phyloP scores from a whole-genome alignment of 208 protist genomes.

The Porcisia hertigi region DNA sequence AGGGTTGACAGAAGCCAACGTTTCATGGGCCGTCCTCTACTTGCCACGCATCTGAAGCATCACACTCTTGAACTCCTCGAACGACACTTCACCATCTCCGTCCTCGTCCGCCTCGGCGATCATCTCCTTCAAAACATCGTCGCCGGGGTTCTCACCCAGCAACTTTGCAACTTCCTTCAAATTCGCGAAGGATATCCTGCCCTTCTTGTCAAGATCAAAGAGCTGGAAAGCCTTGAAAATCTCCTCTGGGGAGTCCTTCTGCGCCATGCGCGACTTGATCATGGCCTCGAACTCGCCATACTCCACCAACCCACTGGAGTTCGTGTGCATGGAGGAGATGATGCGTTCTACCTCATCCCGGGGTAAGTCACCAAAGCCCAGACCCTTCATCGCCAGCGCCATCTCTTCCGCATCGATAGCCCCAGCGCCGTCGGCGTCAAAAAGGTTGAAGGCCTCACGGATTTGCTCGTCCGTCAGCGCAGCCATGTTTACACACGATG shows the following conservation, averaged over 20 bases:
- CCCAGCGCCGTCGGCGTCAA: slow-evolving; percentile 95
- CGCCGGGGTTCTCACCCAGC: slow-evolving; percentile 95
- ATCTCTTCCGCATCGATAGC: slow-evolving; percentile 94
- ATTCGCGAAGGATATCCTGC: slow-evolving; percentile 97
- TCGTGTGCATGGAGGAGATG: slow-evolving; percentile 80
- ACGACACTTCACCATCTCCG: slow-evolving; percentile 94
- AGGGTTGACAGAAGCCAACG: not conserved
- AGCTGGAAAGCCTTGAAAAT: slow-evolving; percentile 96
- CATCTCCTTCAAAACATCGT: slow-evolving; percentile 98
- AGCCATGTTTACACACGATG: slow-evolving; percentile 52
- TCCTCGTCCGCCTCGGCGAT: slow-evolving; percentile 96
- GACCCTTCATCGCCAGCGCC: slow-evolving; percentile 94
- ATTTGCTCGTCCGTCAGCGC: slow-evolving; percentile 93
- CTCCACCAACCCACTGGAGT: slow-evolving; percentile 88
- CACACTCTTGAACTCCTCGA: slow-evolving; percentile 97
- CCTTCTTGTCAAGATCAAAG: slow-evolving; percentile 96
- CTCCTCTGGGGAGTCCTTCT: slow-evolving; percentile 94
- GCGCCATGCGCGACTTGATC: slow-evolving; percentile 91
- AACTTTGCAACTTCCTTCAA: slow-evolving; percentile 96
- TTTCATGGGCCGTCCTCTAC: slow-evolving; percentile 31
- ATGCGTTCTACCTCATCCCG: slow-evolving; percentile 94
- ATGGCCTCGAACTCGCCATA: slow-evolving; percentile 91
- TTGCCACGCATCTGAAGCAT: slow-evolving; percentile 92
- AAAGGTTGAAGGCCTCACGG: slow-evolving; percentile 97
- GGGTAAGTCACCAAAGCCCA: slow-evolving; percentile 94